These are phyloP conservation scores for Globisporangium solare DNA, from an alignment of 352 stramenopile species.

Conservation along the genomic window DNA sequence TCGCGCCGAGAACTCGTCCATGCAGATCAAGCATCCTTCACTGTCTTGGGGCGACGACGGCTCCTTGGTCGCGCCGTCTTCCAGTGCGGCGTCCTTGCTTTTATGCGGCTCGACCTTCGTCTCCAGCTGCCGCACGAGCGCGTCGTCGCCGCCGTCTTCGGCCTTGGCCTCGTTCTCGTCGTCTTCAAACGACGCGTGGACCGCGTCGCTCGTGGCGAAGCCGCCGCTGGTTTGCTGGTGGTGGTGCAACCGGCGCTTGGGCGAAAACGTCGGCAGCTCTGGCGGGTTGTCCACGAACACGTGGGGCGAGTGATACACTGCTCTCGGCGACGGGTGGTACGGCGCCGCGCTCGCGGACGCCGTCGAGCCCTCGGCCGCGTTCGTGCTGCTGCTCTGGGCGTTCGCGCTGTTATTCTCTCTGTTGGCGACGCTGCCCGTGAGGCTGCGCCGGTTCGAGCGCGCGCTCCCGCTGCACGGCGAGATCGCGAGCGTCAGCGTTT, in stretches of 20 bases:
- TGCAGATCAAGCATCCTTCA: conserved; percentile 80
- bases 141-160: conserved; percentile 28
- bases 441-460: background rate
- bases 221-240: background rate
- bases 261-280: conserved; percentile 51
- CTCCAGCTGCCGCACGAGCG: conserved; percentile 5
- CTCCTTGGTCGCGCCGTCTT: conserved; percentile 3
- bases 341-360: background rate
- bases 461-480: conserved; percentile 14
- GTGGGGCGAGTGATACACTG: conserved; percentile 56
- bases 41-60: conserved; percentile 17
- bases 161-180: conserved; percentile 31
- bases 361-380: too few species aligned
- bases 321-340: conserved; percentile 37
- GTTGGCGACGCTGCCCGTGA: conserved; percentile 3
- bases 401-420: background rate
- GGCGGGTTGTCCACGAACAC: conserved; percentile 38
- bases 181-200: conserved; percentile 20
- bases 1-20: conserved; percentile 85
- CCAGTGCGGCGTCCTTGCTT: conserved; percentile 10
- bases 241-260: conserved; percentile 35
- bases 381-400: background rate
- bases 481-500: conserved; percentile 35
- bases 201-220: background rate
- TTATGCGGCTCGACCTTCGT: conserved; percentile 7